These are phyloP conservation scores for Dendryphion nanum DNA, from an alignment of 2,329 filamentous ascomycete species.

Conservation along the genomic window DNA sequence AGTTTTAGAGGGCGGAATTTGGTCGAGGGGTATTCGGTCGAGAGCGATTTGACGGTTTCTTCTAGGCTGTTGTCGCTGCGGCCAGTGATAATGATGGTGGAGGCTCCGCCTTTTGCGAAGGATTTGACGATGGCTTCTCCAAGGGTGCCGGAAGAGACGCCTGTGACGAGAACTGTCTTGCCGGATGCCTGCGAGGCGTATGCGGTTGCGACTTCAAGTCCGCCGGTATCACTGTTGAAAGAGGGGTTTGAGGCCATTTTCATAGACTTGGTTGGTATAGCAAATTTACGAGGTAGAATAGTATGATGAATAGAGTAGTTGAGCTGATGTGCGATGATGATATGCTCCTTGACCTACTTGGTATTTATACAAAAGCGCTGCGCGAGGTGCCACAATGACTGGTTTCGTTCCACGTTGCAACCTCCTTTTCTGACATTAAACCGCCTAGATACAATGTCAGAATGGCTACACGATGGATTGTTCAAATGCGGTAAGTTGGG, in stretches of 20 bases:
- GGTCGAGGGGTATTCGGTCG: conserved; percentile 6
- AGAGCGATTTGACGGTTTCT: not conserved
- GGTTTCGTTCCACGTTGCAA: too few relatives aligned
- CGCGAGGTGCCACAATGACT: too few relatives aligned
- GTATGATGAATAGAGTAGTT: too few relatives aligned
- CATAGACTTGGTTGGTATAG: too few relatives aligned
- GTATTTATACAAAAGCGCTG: too few relatives aligned
- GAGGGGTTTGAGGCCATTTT: conserved; percentile 7
- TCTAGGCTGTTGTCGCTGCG: conserved; percentile 7
- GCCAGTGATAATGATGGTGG: conserved; percentile 11
- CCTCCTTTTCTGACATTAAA: too few relatives aligned
- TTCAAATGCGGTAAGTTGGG: too few relatives aligned
- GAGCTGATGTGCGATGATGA: too few relatives aligned
- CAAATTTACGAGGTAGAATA: too few relatives aligned
- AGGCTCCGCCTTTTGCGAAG: conserved; percentile 10
- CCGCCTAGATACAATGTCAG: too few relatives aligned
- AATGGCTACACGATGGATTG: too few relatives aligned
- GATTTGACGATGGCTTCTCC: conserved; percentile 11
- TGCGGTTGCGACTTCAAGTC: conserved; percentile 13
- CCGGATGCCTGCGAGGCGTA: conserved; percentile 11
- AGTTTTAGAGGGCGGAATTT: conserved; percentile 5
- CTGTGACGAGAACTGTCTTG: conserved; percentile 32
- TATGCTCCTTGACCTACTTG: too few relatives aligned
- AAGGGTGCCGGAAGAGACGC: conserved; percentile 7
- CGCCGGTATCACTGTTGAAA: conserved; percentile 9